Evolutionary conservation across 2,329 filamentous ascomycete species (phyloP).

Genomic region (Epichloe sibirici): DNA sequence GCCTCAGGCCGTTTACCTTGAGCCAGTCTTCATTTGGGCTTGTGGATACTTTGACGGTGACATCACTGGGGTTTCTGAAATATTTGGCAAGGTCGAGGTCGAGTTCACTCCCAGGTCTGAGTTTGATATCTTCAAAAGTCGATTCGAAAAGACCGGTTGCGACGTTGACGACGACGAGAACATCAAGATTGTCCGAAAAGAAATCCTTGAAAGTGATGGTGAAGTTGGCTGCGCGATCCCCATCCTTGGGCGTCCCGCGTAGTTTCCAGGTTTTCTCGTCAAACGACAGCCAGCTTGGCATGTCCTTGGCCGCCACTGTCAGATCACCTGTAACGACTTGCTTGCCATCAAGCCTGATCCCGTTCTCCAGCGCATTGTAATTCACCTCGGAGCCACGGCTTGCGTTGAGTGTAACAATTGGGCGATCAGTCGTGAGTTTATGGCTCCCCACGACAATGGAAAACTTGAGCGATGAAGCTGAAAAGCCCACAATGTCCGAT

Average conservation of each 20-base stretch:
- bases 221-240: constrained; percentile 48
- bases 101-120: constrained; percentile 29
- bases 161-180: constrained; percentile 33
- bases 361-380: constrained; percentile 38
- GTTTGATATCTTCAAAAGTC: constrained; percentile 26
- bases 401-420: constrained; percentile 43
- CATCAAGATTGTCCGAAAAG: constrained; percentile 45
- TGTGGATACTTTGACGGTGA: constrained; percentile 24
- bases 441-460: constrained; percentile 61
- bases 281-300: constrained; percentile 60
- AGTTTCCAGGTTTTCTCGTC: constrained; percentile 49
- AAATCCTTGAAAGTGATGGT: constrained; percentile 47
- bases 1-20: constrained; percentile 22
- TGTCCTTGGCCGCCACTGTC: constrained; percentile 34
- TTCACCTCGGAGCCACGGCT: constrained; percentile 37
- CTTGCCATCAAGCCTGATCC: constrained; percentile 46
- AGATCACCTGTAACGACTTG: constrained; percentile 38
- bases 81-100: constrained; percentile 30
- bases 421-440: constrained; percentile 51
- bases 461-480: constrained; percentile 53
- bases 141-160: constrained; percentile 27
- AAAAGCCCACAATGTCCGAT: constrained; percentile 69
- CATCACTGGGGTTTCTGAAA: constrained; percentile 26
- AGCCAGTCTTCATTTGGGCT: constrained; percentile 32
- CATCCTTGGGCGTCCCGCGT: constrained; percentile 49